Conservation (phyloP, 306 rosid genomes). For the Acacia melanoxylon region DNA sequence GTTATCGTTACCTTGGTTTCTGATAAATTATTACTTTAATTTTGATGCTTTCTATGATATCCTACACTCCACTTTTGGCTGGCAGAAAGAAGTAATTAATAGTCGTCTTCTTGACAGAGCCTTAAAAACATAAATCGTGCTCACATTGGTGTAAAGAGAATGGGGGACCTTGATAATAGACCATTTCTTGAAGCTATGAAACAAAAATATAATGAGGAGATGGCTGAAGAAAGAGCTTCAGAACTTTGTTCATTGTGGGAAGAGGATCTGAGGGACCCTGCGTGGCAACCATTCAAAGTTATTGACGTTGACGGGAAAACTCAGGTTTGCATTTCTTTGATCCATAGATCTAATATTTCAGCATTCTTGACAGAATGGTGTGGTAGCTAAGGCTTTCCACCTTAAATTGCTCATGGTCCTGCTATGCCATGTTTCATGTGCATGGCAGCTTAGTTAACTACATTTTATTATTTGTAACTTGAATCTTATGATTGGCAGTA, state of each 20-base stretch:
- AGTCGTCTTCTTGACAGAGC: constrained; percentile 37
- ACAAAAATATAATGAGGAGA: constrained; percentile 70
- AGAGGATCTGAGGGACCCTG: constrained; percentile 89
- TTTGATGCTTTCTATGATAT: constrained; percentile 20
- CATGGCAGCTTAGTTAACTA: background rate
- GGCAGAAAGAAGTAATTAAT: background rate
- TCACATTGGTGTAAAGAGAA: constrained; percentile 72
- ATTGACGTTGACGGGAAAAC: constrained; percentile 44
- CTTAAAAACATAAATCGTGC: constrained; percentile 57
- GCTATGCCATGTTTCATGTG: background rate
- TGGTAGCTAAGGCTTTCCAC: constrained; percentile 27
- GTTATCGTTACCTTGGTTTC: background rate
- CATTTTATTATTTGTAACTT: background rate
- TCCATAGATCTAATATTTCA: constrained; percentile 22
- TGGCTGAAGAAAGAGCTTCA: constrained; percentile 79
- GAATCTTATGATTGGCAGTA: background rate
- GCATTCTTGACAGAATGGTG: constrained; percentile 52
- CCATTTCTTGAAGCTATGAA: constrained; percentile 81
- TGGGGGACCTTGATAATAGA: constrained; percentile 87
- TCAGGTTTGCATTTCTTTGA: constrained; percentile 48
- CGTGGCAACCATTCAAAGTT: constrained; percentile 91
- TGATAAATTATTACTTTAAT: background rate
- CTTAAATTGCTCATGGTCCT: background rate
- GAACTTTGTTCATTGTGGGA: constrained; percentile 90
- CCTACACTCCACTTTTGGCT: background rate